These are phyloP conservation scores for Gnaphalium uliginosum DNA, from an alignment of 129 eudicot species.

Conservation along the genomic window DNA sequence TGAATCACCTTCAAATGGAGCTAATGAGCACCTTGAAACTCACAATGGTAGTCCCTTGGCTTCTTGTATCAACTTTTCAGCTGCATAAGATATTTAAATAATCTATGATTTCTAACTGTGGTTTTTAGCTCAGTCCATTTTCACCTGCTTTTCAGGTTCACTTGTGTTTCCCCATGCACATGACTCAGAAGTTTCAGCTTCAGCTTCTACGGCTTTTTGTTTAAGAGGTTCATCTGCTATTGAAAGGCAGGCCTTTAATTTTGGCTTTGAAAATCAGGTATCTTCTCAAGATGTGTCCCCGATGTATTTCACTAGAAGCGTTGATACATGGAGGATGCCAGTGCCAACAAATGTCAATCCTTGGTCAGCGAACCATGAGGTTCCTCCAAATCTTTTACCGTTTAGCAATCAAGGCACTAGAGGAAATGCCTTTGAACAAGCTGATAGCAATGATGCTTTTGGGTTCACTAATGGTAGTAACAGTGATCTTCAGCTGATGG, in stretches of 20 bases:
- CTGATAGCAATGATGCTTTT: slow-evolving; percentile 16
- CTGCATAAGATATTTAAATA: background rate
- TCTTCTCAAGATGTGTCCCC: slow-evolving; percentile 24
- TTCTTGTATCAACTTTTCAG: slow-evolving; percentile 8
- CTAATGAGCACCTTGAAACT: background rate
- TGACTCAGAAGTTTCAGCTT: slow-evolving; percentile 45
- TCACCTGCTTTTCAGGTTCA: slow-evolving; percentile 30
- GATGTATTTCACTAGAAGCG: slow-evolving; percentile 29
- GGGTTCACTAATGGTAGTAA: slow-evolving; percentile 33
- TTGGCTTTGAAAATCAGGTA: slow-evolving; percentile 36
- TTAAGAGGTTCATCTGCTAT: slow-evolving; percentile 43
- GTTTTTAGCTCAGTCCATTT: slow-evolving; percentile 13
- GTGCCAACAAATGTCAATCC: slow-evolving; percentile 26
- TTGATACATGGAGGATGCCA: slow-evolving; percentile 33
- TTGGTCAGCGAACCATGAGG: slow-evolving; percentile 24
- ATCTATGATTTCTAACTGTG: background rate
- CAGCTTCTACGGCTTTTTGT: slow-evolving; percentile 36
- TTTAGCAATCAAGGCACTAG: slow-evolving; percentile 25
- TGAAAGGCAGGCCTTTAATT: slow-evolving; percentile 34
- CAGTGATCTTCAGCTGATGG: slow-evolving; percentile 26
- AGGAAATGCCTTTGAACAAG: slow-evolving; percentile 24
- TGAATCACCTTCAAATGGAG: background rate
- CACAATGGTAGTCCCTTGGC: slow-evolving; percentile 8
- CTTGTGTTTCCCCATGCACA: slow-evolving; percentile 30
- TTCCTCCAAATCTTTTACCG: slow-evolving; percentile 31